Percentiles rank a stretch among this genome's conserved stretches.
phyloP scores from a whole-genome alignment of 495 filamentous ascomycete genomes.

The Tuber umbilicatum region DNA sequence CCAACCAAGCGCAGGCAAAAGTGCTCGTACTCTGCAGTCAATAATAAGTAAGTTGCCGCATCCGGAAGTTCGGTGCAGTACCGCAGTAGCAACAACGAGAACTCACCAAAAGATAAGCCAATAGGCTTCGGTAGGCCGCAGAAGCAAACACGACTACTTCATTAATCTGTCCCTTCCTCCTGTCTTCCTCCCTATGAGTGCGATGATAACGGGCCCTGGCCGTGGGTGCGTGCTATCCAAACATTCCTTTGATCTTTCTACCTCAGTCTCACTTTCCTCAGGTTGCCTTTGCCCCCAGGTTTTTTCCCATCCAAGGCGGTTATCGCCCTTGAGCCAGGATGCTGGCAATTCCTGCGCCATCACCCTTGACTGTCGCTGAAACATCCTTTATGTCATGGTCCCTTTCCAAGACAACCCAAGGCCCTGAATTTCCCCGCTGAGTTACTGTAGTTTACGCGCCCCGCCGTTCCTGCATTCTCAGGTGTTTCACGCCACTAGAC shows the following conservation, averaged over 20 bases:
- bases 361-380: not conserved
- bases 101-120: not conserved
- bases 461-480: not conserved
- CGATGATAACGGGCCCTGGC: not conserved
- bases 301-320: not conserved
- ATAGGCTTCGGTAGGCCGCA: not conserved
- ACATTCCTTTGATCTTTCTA: not conserved
- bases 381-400: not conserved
- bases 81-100: not conserved
- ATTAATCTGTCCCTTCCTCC: not conserved
- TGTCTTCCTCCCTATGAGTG: not conserved
- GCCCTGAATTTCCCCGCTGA: not conserved
- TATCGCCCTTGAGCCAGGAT: not conserved
- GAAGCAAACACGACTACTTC: not conserved
- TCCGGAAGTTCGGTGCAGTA: not conserved
- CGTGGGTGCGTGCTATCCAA: not conserved
- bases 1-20: not conserved
- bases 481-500: not conserved
- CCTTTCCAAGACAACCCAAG: not conserved
- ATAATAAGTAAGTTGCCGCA: not conserved
- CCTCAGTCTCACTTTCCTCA: not conserved
- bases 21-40: no score
- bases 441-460: not conserved
- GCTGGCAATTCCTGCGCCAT: not conserved
- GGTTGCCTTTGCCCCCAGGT: not conserved